Evolutionary conservation across 2,329 filamentous ascomycete species (phyloP).

Genomic region (Colletotrichum lupini): DNA sequence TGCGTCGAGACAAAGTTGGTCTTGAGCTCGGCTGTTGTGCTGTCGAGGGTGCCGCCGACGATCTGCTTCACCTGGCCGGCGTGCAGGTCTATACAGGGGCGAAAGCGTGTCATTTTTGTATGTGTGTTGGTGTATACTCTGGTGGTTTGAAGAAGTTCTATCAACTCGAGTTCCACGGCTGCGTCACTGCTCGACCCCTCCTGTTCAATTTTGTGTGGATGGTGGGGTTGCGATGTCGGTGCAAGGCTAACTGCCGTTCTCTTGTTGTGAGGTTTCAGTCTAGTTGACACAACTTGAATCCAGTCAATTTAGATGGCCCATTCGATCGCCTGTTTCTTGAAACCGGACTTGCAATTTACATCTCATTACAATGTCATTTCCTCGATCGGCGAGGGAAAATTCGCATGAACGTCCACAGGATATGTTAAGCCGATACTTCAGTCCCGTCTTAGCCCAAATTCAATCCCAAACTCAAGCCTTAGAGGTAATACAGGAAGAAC

Average conservation of each 20-base stretch:
- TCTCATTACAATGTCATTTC: rapidly evolving
- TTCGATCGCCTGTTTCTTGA: rapidly evolving
- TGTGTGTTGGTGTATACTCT: neutral
- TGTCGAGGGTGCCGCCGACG: conserved; percentile 90
- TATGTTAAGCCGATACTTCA: neutral
- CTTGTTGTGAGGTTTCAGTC: neutral
- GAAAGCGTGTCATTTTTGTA: conserved; percentile 84
- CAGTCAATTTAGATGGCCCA: neutral
- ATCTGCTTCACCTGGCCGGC: conserved; percentile 99
- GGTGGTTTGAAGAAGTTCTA: conserved; percentile 6
- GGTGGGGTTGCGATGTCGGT: conserved; percentile 33
- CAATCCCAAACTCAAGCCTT: neutral
- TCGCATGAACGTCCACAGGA: neutral
- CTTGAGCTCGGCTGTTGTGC: conserved; percentile 73
- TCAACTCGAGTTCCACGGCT: neutral
- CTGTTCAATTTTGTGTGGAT: conserved; percentile 31
- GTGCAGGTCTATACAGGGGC: conserved; percentile 97
- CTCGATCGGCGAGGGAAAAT: neutral
- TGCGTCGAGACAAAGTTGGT: conserved; percentile 94
- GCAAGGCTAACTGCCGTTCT: conserved; percentile 18
- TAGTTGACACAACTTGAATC: neutral
- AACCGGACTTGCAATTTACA: neutral
- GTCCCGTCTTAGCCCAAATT: neutral
- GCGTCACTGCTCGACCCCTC: conserved; percentile 28
- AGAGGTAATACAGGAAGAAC: neutral